phyloP scores from a whole-genome alignment of 2,329 filamentous ascomycete genomes.

The Fusarium dlaminii region DNA sequence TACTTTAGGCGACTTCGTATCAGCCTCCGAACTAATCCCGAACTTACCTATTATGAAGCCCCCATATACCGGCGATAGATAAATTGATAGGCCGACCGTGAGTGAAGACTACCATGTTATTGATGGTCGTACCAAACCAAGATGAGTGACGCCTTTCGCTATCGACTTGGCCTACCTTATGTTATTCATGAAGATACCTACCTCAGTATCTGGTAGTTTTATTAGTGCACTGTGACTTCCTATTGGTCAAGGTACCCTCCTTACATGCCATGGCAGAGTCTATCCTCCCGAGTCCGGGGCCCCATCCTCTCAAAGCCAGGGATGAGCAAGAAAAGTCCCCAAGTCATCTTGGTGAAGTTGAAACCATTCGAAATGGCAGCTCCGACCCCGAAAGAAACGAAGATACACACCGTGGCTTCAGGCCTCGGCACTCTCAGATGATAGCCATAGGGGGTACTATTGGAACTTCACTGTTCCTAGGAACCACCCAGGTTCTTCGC shows the following conservation, averaged over 20 bases:
- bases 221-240: not conserved
- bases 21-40: not conserved
- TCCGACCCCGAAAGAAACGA: not conserved
- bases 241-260: not conserved
- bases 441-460: not conserved
- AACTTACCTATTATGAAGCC: not conserved
- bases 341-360: not conserved
- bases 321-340: not conserved
- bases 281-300: not conserved
- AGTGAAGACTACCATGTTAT: not conserved
- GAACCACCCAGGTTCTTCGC: not conserved
- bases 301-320: not conserved
- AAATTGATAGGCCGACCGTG: not conserved
- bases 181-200: not conserved
- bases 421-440: not conserved
- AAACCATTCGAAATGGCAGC: not conserved
- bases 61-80: not conserved
- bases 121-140: not conserved
- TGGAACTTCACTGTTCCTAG: not conserved
- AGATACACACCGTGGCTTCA: not conserved
- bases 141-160: not conserved
- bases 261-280: not conserved
- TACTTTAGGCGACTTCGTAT: no score
- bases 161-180: not conserved
- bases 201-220: not conserved